Evolutionary conservation across 1,284 basidiomycete genomes (phyloP).

Genomic region (Flammula alnicola): DNA sequence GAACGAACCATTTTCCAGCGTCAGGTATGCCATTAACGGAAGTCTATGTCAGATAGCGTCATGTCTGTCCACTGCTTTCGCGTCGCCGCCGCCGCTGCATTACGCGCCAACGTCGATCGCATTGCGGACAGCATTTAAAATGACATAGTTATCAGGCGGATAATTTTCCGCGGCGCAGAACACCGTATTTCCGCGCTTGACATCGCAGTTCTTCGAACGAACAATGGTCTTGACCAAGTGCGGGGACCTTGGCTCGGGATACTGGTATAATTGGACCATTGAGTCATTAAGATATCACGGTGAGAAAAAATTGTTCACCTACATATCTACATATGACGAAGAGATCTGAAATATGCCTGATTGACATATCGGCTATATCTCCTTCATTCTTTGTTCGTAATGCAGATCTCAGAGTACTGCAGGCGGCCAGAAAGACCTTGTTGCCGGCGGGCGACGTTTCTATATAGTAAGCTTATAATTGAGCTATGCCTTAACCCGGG

Average conservation of each 20-base stretch:
- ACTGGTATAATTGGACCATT: constrained; percentile 16
- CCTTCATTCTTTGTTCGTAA: constrained; percentile 9
- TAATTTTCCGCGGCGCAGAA: constrained; percentile 13
- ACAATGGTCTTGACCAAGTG: constrained; percentile 12
- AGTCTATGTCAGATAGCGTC: constrained; percentile 15
- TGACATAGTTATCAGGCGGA: constrained; percentile 9
- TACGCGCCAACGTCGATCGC: constrained; percentile 17
- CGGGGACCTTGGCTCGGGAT: constrained; percentile 12
- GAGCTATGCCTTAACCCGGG: no score
- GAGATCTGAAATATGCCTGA: background rate
- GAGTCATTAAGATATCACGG: constrained; percentile 16
- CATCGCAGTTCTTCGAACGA: constrained; percentile 8
- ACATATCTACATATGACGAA: background rate
- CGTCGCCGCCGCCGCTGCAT: constrained; percentile 15
- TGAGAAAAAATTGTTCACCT: constrained; percentile 17
- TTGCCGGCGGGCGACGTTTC: no score
- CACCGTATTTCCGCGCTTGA: constrained; percentile 11
- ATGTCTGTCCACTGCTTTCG: constrained; percentile 7
- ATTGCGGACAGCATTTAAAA: background rate
- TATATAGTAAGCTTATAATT: no score
- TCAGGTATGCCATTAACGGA: constrained; percentile 10
- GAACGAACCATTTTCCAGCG: constrained; percentile 5
- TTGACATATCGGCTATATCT: constrained; percentile 2
- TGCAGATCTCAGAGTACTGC: no score
- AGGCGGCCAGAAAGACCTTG: no score